Conservation (phyloP, 1,139 yeast genomes). For the Saccharomyces hybrid region DNA sequence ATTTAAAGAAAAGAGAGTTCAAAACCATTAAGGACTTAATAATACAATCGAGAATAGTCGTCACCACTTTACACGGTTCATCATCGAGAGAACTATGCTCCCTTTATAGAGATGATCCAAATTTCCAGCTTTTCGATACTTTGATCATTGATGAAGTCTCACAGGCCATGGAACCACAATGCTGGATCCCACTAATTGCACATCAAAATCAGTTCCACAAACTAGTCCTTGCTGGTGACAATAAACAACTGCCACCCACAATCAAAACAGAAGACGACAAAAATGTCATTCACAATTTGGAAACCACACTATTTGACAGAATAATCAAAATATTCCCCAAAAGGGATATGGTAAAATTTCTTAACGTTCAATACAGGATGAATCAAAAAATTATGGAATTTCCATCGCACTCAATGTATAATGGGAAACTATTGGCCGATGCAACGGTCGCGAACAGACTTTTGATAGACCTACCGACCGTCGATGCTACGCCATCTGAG, state of each 20-base stretch:
- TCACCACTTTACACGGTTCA: slow-evolving; percentile 83
- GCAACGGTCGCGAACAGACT: slow-evolving; percentile 46
- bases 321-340: slow-evolving; percentile 48
- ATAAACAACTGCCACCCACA: slow-evolving; percentile 80
- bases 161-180: slow-evolving; percentile 88
- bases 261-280: slow-evolving; percentile 41
- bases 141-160: slow-evolving; percentile 93
- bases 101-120: slow-evolving; percentile 32
- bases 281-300: slow-evolving; percentile 37
- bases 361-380: slow-evolving; percentile 85
- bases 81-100: slow-evolving; percentile 61
- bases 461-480: slow-evolving; percentile 50
- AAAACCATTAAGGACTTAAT: slow-evolving; percentile 56
- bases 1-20: slow-evolving; percentile 57
- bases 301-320: slow-evolving; percentile 72
- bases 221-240: slow-evolving; percentile 77
- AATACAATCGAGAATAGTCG: slow-evolving; percentile 56
- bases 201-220: slow-evolving; percentile 48
- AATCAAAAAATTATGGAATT: slow-evolving; percentile 68
- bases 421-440: slow-evolving; percentile 55
- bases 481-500: slow-evolving; percentile 23
- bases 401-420: slow-evolving; percentile 63
- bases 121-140: slow-evolving; percentile 52
- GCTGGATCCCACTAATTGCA: slow-evolving; percentile 87
- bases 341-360: slow-evolving; percentile 42